A percentile compares a stretch with the other conserved stretches of the same genome.
Conservation (phyloP, 2,329 filamentous ascomycete genomes). For the Venturia pyrina region DNA sequence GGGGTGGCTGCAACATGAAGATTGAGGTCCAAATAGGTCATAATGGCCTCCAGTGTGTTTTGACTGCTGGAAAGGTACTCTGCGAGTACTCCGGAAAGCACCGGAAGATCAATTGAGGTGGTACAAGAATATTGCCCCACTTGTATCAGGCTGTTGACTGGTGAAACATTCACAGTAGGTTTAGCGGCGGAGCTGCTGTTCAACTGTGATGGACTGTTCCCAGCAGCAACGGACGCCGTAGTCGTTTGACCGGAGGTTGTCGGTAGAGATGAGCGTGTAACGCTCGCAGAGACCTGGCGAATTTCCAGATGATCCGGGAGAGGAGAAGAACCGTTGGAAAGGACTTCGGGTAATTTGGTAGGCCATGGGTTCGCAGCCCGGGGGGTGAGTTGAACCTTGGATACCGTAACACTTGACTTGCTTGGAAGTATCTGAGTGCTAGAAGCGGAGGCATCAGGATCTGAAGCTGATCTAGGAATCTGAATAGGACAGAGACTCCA, state of each 20-base stretch:
- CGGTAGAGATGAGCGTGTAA: background rate
- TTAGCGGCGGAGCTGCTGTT: background rate
- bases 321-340: background rate
- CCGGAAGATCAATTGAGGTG: slow-evolving; percentile 34
- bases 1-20: slow-evolving; percentile 45
- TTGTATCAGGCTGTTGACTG: background rate
- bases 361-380: background rate
- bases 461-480: background rate
- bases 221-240: background rate
- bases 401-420: slow-evolving; percentile 6
- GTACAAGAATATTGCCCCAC: slow-evolving; percentile 32
- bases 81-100: slow-evolving; percentile 37
- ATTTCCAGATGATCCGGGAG: background rate
- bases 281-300: background rate
- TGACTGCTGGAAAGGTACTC: slow-evolving; percentile 44
- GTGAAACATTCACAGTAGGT: background rate
- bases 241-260: background rate
- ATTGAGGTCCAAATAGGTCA: slow-evolving; percentile 47
- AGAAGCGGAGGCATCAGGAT: background rate
- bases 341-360: background rate
- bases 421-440: background rate
- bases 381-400: slow-evolving; percentile 1
- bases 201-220: slow-evolving; percentile 1
- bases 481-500: slow-evolving; percentile 53
- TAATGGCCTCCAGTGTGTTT: slow-evolving; percentile 44